Evolutionary conservation across 1,139 yeast species (phyloP).

Genomic region (Suzukiozyma palmioleophila): DNA sequence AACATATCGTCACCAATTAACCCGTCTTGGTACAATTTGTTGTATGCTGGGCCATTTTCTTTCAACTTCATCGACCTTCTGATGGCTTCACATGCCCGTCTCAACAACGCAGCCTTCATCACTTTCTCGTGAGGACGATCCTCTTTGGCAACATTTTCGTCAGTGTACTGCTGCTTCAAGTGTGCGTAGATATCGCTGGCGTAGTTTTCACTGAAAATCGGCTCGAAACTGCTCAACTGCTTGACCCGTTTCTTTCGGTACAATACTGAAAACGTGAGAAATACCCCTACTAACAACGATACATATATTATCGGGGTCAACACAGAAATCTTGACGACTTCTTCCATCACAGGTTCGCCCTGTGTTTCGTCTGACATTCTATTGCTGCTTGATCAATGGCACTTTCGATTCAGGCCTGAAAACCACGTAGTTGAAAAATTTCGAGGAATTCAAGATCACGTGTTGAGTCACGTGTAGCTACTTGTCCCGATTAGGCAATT

Average conservation of each 20-base stretch:
- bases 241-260: conserved; percentile 60
- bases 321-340: conserved; percentile 57
- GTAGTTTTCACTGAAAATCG: conserved; percentile 68
- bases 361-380: conserved; percentile 2
- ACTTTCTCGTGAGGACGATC: conserved; percentile 73
- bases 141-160: conserved; percentile 37
- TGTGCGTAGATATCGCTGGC: conserved; percentile 62
- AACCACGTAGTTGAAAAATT: conserved; percentile 8
- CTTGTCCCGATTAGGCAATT: too few relatives aligned
- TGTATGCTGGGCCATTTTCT: conserved; percentile 65
- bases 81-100: conserved; percentile 71
- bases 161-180: conserved; percentile 43
- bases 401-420: too few relatives aligned
- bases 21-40: conserved; percentile 76
- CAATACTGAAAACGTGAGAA: conserved; percentile 66
- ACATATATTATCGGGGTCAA: conserved; percentile 82
- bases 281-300: conserved; percentile 63
- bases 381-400: too few relatives aligned
- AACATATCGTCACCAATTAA: conserved; percentile 85
- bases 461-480: not conserved
- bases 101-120: conserved; percentile 76
- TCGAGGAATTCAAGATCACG: conserved; percentile 1
- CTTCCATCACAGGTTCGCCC: conserved; percentile 20
- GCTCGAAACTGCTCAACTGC: conserved; percentile 53
- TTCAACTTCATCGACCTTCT: conserved; percentile 67